Base-by-base conservation (phyloP, 192 early-diverging fungal species). In the Coemansia sp. region DNA sequence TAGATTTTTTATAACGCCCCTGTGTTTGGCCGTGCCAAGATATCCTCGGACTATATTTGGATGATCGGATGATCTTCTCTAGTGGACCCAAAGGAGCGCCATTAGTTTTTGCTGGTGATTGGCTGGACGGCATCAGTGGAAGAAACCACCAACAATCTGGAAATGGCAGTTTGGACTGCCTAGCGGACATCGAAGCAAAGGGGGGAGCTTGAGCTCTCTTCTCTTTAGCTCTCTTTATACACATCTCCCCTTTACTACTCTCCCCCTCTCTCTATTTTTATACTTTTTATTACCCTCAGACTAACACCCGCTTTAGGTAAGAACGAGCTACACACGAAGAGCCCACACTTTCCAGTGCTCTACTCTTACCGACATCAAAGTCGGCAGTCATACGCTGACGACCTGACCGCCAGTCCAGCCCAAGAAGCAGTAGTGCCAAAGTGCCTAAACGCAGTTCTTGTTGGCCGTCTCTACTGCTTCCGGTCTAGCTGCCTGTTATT, bases 101-200 rank as follows among this genome's bases (percentile, higher is more conserved):
- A 5, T 33, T 35, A 5, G 28, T 32, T 32, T 13, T 9, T 61
- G 42, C 42, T 8, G 17, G 40, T 67, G 58, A 68, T 73, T 73
- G 72, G 72, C 61, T 40, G 17, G 40, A 4, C 40, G 39, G 66
- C 40, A 44, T 67, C 16, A 16, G 3, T 21, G 57, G 4, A 11
- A 53, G 23, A 32, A 66, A 53, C 57, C 10, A 44, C 35, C 7
- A 19, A 35, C 43, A 28, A 46, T 32, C 40, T 19, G 40, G 28
- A 28, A 60, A 62, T 16, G 21, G 53, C 19, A 40, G 35, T 4
- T 50, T 13, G 19, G 47, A 21, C 21, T 42, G 40, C 40, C 35
- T 2, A 38, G 37, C 16, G 62, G 37, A 26, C 23, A 44, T 42
- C n/a, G 23, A 37, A 40, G 35, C 35, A 37, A 37, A 37, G 35